A percentile compares a stretch with the other conserved stretches of the same genome.
Conservation (phyloP, 2,329 filamentous ascomycete species). For the Nannizzia gypsea region DNA sequence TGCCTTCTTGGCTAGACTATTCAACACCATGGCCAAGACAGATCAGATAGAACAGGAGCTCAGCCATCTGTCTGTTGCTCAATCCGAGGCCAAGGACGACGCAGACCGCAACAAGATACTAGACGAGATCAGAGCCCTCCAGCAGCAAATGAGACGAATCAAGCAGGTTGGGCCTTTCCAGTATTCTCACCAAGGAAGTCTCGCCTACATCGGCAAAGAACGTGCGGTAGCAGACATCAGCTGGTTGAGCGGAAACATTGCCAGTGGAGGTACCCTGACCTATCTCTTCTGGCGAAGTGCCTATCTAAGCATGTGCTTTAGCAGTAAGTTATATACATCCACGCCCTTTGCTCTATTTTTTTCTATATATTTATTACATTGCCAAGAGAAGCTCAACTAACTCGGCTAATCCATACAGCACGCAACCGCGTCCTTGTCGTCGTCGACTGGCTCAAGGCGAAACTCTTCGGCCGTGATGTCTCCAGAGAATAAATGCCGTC, state of each 20-base stretch:
- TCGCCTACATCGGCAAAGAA: slow-evolving; percentile 97
- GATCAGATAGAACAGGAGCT: slow-evolving; percentile 69
- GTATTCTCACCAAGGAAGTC: slow-evolving; percentile 92
- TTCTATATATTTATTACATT: background rate
- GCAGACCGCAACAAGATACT: slow-evolving; percentile 48
- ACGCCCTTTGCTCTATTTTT: background rate
- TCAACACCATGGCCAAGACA: slow-evolving; percentile 98
- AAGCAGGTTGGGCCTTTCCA: slow-evolving; percentile 96
- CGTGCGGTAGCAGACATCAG: slow-evolving; percentile 94
- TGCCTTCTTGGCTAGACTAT: slow-evolving; percentile 82
- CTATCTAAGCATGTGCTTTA: slow-evolving; percentile 99
- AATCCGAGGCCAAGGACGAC: slow-evolving; percentile 55
- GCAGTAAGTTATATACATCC: slow-evolving; percentile 57
- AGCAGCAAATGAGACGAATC: slow-evolving; percentile 75
- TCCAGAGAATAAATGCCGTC: slow-evolving; percentile 33
- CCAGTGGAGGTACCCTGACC: slow-evolving; percentile 82
- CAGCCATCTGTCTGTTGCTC: slow-evolving; percentile 51
- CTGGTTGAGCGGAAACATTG: slow-evolving; percentile 95
- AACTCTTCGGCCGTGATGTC: slow-evolving; percentile 90
- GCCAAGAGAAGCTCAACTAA: background rate
- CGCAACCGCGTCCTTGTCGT: slow-evolving; percentile 89
- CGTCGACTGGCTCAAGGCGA: slow-evolving; percentile 94
- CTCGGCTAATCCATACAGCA: slow-evolving; percentile 41
- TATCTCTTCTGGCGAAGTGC: slow-evolving; percentile 98
- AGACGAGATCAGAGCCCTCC: slow-evolving; percentile 70